Evolutionary conservation across 208 protist genomes (phyloP), one percentile per base, ranked within the genome.

Genomic region (Vickermania spadyakhi): DNA sequence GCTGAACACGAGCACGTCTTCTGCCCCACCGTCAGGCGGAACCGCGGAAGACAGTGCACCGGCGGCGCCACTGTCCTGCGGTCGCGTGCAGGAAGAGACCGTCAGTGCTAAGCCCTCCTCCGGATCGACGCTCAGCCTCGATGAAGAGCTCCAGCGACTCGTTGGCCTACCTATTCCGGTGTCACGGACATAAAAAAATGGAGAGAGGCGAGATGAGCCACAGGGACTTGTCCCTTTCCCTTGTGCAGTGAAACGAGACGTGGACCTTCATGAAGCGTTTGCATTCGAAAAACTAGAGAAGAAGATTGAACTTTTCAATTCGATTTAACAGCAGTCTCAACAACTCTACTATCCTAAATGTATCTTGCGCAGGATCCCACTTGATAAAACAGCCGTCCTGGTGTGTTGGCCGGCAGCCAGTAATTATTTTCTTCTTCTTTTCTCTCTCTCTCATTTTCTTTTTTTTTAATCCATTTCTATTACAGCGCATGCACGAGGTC

Each of bases 381-480:
- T n/a, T n/a, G n/a, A n/a, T n/a, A n/a, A n/a, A n/a, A n/a, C n/a
- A n/a, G n/a, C n/a, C n/a, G n/a, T n/a, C n/a, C n/a, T n/a, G n/a
- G n/a, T n/a, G n/a, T n/a, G n/a, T n/a, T n/a, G n/a, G n/a, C n/a
- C n/a, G n/a, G n/a, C n/a, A n/a, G n/a, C n/a, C n/a, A n/a, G n/a
- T n/a, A n/a, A n/a, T n/a, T n/a, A n/a, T n/a, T n/a, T n/a, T n/a
- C n/a, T n/a, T n/a, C n/a, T n/a, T n/a, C n/a, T n/a, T n/a, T n/a
- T n/a, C 7, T 25, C 42, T 55, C 28, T 63, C 41, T 2, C 27
- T 30, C 36, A 18, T 21, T 14, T 64, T 36, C 29, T 58, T 28
- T 57, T 66, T 57, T 45, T 30, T 52, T 52, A 27, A 31, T 64
- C 45, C 42, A 53, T 18, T 45, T 64, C 51, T 59, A 31, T 31